Evolutionary conservation across 2,329 filamentous ascomycete genomes (phyloP).

Genomic region (Sporothrix inflata): DNA sequence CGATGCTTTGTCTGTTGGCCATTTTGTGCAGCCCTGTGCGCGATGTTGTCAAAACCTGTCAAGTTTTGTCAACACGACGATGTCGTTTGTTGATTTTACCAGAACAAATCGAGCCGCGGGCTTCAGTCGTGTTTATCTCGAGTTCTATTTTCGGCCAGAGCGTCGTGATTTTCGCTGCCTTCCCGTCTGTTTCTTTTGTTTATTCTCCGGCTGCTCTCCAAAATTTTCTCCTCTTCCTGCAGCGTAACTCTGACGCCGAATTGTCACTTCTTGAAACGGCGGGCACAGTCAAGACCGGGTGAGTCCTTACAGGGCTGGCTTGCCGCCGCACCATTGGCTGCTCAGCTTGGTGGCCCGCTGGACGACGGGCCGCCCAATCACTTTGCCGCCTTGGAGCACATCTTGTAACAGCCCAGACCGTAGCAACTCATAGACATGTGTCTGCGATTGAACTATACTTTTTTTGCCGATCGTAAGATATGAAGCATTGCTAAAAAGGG

Average conservation of each 20-base stretch:
- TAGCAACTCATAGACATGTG: neutral
- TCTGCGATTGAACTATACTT: neutral
- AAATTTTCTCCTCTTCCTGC: no score
- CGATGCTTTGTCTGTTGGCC: slow-evolving; percentile 26
- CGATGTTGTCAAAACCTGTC: neutral
- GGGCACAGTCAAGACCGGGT: neutral
- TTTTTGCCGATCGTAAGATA: neutral
- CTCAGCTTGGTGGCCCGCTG: neutral
- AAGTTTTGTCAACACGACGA: neutral
- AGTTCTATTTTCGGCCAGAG: neutral
- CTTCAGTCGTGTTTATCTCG: neutral
- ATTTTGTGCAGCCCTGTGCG: neutral
- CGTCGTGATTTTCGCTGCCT: neutral
- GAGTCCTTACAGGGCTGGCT: slow-evolving; percentile 25
- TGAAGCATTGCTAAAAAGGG: neutral
- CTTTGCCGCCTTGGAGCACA: neutral
- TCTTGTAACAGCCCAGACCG: neutral
- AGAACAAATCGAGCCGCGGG: neutral
- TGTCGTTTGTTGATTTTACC: neutral
- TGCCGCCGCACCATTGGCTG: slow-evolving; percentile 24
- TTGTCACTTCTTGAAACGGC: neutral
- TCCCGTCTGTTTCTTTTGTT: neutral
- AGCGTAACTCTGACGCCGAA: neutral
- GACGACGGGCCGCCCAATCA: neutral
- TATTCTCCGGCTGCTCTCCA: neutral